phyloP scores from a whole-genome alignment of 148 eudicot genomes.

The Rhododendron molle region DNA sequence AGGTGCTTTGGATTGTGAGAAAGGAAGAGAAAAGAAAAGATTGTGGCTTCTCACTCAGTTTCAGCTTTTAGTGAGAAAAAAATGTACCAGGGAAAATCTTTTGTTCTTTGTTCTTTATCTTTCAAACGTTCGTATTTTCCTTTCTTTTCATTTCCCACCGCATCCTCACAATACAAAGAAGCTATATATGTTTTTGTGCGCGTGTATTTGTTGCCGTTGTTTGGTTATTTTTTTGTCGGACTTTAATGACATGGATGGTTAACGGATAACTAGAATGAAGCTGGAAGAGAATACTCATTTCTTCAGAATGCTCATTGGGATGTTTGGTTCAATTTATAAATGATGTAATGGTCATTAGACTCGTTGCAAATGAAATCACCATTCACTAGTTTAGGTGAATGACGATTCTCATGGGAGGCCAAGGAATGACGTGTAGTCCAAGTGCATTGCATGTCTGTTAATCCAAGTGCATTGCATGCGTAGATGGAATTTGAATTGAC shows the following conservation, averaged over 20 bases:
- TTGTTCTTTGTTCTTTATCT: background rate
- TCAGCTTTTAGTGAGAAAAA: background rate
- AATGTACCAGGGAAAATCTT: background rate
- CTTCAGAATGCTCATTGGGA: background rate
- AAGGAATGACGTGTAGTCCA: background rate
- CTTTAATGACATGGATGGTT: background rate
- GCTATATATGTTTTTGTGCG: background rate
- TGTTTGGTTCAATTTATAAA: background rate
- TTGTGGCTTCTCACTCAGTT: background rate
- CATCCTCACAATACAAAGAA: background rate
- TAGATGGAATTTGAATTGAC: background rate
- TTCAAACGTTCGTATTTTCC: background rate
- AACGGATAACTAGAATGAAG: background rate
- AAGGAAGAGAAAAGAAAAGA: background rate
- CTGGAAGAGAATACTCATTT: background rate
- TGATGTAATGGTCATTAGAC: background rate
- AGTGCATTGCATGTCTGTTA: background rate
- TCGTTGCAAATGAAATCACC: background rate
- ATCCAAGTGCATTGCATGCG: background rate
- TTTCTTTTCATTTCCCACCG: background rate
- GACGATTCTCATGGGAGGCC: background rate
- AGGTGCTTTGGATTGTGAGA: background rate
- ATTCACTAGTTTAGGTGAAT: background rate
- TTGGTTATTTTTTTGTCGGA: background rate
- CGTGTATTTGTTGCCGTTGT: background rate